Percentiles rank a stretch among this genome's conserved stretches.
phyloP scores from a whole-genome alignment of 2,329 filamentous ascomycete genomes.

The Orbilia ellipsospora region DNA sequence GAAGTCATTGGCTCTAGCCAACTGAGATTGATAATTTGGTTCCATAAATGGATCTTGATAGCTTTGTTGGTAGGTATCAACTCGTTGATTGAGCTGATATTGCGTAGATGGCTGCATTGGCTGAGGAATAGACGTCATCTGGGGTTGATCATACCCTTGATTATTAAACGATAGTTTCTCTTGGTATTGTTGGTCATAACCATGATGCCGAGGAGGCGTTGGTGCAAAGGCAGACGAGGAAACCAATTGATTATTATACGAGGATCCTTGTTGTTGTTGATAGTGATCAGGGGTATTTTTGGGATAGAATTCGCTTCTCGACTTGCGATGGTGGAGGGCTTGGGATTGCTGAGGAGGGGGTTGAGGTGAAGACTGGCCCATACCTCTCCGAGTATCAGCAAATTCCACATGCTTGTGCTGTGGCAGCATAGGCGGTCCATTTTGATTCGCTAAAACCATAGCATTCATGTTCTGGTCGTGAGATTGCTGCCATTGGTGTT shows the following conservation, averaged over 20 bases:
- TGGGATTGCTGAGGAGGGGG: constrained; percentile 30
- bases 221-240: constrained; percentile 31
- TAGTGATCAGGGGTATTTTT: constrained; percentile 34
- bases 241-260: constrained; percentile 42
- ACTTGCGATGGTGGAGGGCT: constrained; percentile 43
- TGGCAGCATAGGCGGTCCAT: constrained; percentile 34
- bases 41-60: constrained; percentile 43
- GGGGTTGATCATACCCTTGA: constrained; percentile 37
- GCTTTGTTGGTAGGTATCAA: constrained; percentile 26
- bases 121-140: constrained; percentile 10
- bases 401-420: constrained; percentile 52
- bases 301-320: constrained; percentile 44
- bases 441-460: constrained; percentile 40
- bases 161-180: constrained; percentile 23
- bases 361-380: constrained; percentile 23
- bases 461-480: constrained; percentile 10
- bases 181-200: constrained; percentile 44
- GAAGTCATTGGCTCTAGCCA: constrained; percentile 39
- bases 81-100: constrained; percentile 9
- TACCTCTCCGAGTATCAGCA: constrained; percentile 32
- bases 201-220: constrained; percentile 31
- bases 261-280: constrained; percentile 11
- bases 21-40: constrained; percentile 41
- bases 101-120: constrained; percentile 24
- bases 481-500: constrained; percentile 26